Evolutionary conservation across 108 stramenopile genomes (phyloP).

Genomic region (Pinguiococcus pyrenoidosus): DNA sequence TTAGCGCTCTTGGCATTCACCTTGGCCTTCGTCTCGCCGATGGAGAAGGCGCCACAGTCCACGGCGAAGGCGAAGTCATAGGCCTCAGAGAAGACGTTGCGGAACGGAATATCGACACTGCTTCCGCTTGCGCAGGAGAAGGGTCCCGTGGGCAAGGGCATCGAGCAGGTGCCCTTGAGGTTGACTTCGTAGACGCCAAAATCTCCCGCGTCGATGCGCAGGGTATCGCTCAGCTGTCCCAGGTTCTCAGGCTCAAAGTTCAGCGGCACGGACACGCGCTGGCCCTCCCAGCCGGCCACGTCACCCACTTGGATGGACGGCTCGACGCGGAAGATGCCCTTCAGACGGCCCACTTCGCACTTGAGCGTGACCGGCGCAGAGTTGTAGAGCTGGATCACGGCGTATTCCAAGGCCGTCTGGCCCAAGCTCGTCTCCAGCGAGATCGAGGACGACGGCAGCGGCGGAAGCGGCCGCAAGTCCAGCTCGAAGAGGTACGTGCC

Average conservation of each 20-base stretch:
- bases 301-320: background rate
- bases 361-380: conserved; percentile 10
- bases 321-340: conserved; percentile 17
- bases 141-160: conserved; percentile 40
- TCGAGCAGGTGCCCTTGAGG: conserved; percentile 30
- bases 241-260: conserved; percentile 40
- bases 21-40: conserved; percentile 5
- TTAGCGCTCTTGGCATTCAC: conserved; percentile 18
- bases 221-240: conserved; percentile 30
- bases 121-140: conserved; percentile 12
- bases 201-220: conserved; percentile 15
- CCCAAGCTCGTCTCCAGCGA: conserved; percentile 37
- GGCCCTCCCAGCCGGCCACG: conserved; percentile 33
- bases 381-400: conserved; percentile 27
- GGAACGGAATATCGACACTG: conserved; percentile 28
- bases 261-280: conserved; percentile 26
- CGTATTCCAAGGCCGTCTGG: conserved; percentile 28
- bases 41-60: conserved; percentile 30
- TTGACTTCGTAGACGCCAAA: conserved; percentile 33
- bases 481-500: conserved; percentile 42
- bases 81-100: conserved; percentile 35
- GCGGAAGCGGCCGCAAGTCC: conserved; percentile 21
- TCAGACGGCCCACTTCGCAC: conserved; percentile 19
- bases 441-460: conserved; percentile 20
- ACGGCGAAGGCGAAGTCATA: conserved; percentile 28